A percentile compares a stretch with the other conserved stretches of the same genome.
Conservation (phyloP, 164 flowering plant genomes). For the Cinnamomum chago region DNA sequence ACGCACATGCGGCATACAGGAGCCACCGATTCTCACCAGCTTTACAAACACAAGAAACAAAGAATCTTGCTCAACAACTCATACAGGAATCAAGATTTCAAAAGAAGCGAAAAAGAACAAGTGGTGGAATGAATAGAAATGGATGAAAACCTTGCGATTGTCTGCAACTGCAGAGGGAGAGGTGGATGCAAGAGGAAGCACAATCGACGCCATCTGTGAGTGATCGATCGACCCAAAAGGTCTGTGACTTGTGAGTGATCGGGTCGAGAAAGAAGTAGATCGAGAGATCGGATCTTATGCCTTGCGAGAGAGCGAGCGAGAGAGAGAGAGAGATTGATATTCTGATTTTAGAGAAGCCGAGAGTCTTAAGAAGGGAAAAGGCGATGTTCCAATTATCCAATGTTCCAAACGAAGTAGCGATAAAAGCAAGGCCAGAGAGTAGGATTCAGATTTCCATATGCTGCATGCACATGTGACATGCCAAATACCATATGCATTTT, state of each 20-base stretch:
- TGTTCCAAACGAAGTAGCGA: no score
- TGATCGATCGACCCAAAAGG: neutral
- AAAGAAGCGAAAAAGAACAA: neutral
- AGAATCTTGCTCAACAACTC: neutral
- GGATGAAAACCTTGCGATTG: constrained; percentile 27
- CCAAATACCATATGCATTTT: no score
- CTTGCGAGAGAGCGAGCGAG: no score
- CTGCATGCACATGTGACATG: no score
- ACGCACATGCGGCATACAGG: neutral
- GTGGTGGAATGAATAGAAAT: neutral
- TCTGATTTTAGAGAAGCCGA: no score
- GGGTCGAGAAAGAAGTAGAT: neutral
- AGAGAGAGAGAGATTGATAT: no score
- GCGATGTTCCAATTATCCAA: no score
- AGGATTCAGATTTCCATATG: no score
- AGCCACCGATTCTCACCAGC: neutral
- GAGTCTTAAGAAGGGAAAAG: no score
- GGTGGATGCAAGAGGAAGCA: constrained; percentile 39
- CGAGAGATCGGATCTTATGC: neutral
- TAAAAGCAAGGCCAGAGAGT: no score
- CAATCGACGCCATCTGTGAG: constrained; percentile 46
- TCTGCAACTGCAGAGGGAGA: constrained; percentile 28
- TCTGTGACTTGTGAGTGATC: neutral
- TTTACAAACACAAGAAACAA: neutral
- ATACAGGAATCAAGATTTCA: neutral